phyloP scores from a whole-genome alignment of 2,329 filamentous ascomycete species.

The Parascedosporium putredinis region DNA sequence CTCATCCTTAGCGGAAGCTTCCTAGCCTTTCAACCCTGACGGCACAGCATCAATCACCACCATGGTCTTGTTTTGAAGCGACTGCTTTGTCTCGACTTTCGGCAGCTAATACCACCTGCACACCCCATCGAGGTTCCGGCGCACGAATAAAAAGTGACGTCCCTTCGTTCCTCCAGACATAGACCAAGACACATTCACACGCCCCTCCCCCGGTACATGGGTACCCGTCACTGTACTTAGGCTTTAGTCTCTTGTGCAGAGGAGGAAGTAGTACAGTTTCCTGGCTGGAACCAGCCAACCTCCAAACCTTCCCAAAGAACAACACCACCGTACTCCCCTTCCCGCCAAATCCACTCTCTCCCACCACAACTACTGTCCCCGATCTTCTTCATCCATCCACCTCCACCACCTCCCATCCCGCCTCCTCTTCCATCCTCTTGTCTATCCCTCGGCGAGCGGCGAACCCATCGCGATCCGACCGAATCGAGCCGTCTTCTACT shows the following conservation, averaged over 20 bases:
- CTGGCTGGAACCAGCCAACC: background rate
- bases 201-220: background rate
- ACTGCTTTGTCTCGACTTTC: conserved; percentile 1
- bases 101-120: conserved; percentile 1
- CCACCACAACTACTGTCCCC: conserved; percentile 1
- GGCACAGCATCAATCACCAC: background rate
- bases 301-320: background rate
- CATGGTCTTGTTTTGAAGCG: conserved; percentile 1
- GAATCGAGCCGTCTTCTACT: background rate
- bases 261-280: background rate
- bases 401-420: background rate
- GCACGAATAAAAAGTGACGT: background rate
- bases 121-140: background rate
- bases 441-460: background rate
- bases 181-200: background rate
- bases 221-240: conserved; percentile 1
- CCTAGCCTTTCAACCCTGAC: background rate
- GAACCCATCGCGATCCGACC: background rate
- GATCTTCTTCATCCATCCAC: background rate
- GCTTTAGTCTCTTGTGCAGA: background rate
- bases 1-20: no score
- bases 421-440: background rate
- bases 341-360: conserved; percentile 1
- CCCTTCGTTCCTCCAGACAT: background rate
- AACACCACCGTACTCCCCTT: conserved; percentile 1